Evolutionary conservation across 2,329 filamentous ascomycete species (phyloP).

Genomic region (Botryotinia convoluta): DNA sequence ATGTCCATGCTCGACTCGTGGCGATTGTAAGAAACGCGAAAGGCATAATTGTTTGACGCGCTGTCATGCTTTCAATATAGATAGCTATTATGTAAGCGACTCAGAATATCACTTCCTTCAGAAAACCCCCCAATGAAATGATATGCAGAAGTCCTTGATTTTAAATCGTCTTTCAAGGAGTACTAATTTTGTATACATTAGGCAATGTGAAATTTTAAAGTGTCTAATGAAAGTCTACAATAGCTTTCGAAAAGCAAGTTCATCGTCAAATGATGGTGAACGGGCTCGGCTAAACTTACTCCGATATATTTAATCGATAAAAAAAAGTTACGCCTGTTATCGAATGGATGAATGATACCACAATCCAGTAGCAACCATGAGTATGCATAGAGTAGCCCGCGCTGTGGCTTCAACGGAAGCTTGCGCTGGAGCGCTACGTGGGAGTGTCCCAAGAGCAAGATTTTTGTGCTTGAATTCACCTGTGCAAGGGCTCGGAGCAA

Average conservation of each 20-base stretch:
- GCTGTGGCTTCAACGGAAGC: conserved; percentile 33
- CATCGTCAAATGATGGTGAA: neutral
- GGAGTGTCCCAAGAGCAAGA: conserved; percentile 30
- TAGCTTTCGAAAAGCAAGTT: neutral
- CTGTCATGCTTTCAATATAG: conserved; percentile 10
- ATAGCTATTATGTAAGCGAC: conserved; percentile 1
- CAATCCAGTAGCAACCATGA: conserved; percentile 27
- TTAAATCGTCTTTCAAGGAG: neutral
- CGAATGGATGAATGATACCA: conserved; percentile 13
- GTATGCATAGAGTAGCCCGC: conserved; percentile 35
- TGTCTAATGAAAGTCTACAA: neutral
- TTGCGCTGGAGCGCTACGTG: conserved; percentile 28
- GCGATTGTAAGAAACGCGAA: conserved; percentile 3
- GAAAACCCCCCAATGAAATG: neutral
- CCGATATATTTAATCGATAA: conserved; percentile 11
- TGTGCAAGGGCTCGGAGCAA: conserved; percentile 23
- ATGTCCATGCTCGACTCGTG: neutral
- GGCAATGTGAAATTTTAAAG: neutral
- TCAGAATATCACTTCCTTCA: neutral
- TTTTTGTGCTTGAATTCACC: conserved; percentile 36
- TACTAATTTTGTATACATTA: neutral
- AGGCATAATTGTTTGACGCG: conserved; percentile 3
- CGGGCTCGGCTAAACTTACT: conserved; percentile 17
- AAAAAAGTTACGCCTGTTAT: conserved; percentile 24
- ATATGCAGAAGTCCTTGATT: neutral